Evolutionary conservation across 2,329 filamentous ascomycete genomes (phyloP), one percentile per base, ranked within the genome.

Genomic region (Phyllosticta citrichinensis): DNA sequence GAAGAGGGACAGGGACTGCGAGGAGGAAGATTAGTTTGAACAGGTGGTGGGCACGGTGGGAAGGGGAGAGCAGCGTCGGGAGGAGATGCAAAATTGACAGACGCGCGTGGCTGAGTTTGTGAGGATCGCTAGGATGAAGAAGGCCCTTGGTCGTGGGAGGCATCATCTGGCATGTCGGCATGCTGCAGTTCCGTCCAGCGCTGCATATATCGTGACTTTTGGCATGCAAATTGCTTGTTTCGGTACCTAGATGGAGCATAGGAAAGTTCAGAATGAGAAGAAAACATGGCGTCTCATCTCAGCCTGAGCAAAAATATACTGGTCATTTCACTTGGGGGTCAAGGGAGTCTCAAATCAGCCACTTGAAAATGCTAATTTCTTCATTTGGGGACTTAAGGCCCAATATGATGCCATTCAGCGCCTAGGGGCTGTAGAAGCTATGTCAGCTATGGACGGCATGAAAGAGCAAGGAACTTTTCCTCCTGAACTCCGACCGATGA

Each of bases 1-100:
- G n/a, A 70, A 70, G 19, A 68, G 66, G 55, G 68, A 67, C 9
- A 47, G 40, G 40, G 14, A 14, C n/a, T 2, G 40, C n/a, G 40
- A 47, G 40, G 17, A 47, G 2, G 12, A n/a, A 5, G 2, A 17
- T 3, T 12, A 5, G 33, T 5, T 40, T 40, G 6, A 11, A 11
- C 1, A 5, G 33, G 33, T 17, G 27, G 27, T 30, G 27, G 27
- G 5, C 22, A 30, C 6, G 9, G 27, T 30, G 27, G 27, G 27
- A 10, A 8, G 2, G 5, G 25, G 9, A 10, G 27, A 30, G 5
- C 6, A 30, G 27, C 6, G 27, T 6, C 9, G 27, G 0, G 9
- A 8, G 27, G 27, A 30, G 3, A 30, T 6, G 5, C 27, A 30
- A 30, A 30, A 30, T 30, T 30, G 27, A 30, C 0, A 8, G 27